Base-by-base conservation (phyloP, 768 basidiomycete genomes). In the Saitozyma sp. region DNA sequence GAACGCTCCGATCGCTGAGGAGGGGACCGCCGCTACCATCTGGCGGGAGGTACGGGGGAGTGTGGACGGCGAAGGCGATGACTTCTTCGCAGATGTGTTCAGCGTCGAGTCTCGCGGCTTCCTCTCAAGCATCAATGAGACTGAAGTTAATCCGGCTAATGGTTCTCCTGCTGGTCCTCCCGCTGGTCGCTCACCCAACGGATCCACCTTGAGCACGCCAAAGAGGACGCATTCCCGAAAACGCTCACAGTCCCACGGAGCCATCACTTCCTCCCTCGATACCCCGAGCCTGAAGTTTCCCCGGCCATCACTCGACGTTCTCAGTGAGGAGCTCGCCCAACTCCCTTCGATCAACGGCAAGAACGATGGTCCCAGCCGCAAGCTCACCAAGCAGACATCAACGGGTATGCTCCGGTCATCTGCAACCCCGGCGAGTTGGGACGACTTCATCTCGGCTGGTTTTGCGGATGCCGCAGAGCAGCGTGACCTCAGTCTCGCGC, bases 361-460 rank as follows among this genome's bases (percentile, higher is more conserved):
- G 45, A 46, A 46, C 45, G n/a, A 13, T 6, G 45, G 11, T 17
- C 11, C n/a, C 13, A 46, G 45, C n/a, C 45, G 13, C 45, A 17
- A 2, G 2, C 45, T 53, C 42, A 38, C 59, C 17, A 54, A 60
- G 38, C 45, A 57, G 17, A 14, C 41, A 9, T 50, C 61, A 8
- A 19, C 29, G 7, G 39, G 54, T 14, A 20, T 41, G 9, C 39
- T 50, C 4, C 50, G 50, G 13, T 14, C 37, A 2, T 46, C 50
- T 1, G n/a, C 58, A 38, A 46, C 43, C 55, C 10, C 50, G 14
- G 54, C 69, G 9, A 52, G 52, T 16, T 73, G 71, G 71, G 66
- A 67, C 13, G 64, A 69, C 42, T 73, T 73, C 49, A 52, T 54
- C 39, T 63, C 67, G 42, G 54, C 66, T 16, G 71, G 71, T 0